Evolutionary conservation across 2,329 filamentous ascomycete species (phyloP).

Genomic region (Colletotrichum sublineola): DNA sequence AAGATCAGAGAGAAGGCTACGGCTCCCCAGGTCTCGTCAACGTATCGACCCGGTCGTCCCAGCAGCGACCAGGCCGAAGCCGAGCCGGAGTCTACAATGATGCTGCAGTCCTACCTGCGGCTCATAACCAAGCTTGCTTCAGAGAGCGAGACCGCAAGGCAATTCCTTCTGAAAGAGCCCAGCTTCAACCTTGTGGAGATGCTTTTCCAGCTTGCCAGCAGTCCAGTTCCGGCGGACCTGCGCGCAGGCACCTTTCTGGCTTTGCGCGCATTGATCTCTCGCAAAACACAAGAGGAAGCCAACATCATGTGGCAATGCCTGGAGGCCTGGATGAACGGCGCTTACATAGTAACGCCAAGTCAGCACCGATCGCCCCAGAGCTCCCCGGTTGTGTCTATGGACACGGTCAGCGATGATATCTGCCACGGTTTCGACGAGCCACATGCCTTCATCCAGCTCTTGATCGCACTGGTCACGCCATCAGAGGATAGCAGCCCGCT

Average conservation of each 20-base stretch:
- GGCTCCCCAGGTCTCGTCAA: constrained; percentile 62
- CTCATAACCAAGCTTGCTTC: constrained; percentile 85
- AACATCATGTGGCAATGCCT: constrained; percentile 83
- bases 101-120: constrained; percentile 94
- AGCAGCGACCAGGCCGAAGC: constrained; percentile 78
- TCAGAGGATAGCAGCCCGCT: constrained; percentile 71
- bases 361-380: constrained; percentile 50
- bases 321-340: constrained; percentile 83
- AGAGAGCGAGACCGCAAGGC: constrained; percentile 78
- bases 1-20: constrained; percentile 81
- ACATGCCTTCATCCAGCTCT: constrained; percentile 83
- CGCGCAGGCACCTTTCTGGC: constrained; percentile 87
- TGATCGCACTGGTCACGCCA: constrained; percentile 79
- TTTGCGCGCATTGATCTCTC: constrained; percentile 79
- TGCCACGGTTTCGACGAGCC: constrained; percentile 86
- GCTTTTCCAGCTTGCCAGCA: constrained; percentile 83
- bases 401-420: constrained; percentile 79
- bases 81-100: constrained; percentile 94
- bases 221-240: constrained; percentile 80
- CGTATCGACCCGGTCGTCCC: constrained; percentile 70
- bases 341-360: constrained; percentile 54
- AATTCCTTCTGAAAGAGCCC: constrained; percentile 77
- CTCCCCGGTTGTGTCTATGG: constrained; percentile 60
- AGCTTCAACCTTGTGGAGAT: constrained; percentile 78
- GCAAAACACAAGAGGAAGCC: constrained; percentile 77